A percentile compares a stretch with the other conserved stretches of the same genome.
These are phyloP conservation scores for Aspergillus nanangensis DNA, from an alignment of 495 filamentous ascomycete genomes.

Conservation along the genomic window DNA sequence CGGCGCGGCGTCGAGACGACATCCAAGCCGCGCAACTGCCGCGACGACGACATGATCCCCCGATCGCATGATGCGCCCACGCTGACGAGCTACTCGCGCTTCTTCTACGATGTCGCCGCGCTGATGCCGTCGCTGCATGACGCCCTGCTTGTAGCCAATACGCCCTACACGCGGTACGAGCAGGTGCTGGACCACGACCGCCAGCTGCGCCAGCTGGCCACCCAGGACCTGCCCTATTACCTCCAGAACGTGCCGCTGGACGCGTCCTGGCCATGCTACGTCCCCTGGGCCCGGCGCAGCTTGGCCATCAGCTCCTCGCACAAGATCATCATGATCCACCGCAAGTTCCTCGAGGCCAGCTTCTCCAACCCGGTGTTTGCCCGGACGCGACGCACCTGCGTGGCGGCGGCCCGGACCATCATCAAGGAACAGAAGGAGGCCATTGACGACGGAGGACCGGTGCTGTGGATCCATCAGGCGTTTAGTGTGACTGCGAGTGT, in stretches of 20 bases:
- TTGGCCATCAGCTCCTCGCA: slow-evolving; percentile 34
- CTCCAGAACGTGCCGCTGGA: slow-evolving; percentile 26
- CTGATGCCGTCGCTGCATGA: slow-evolving; percentile 37
- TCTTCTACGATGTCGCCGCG: slow-evolving; percentile 31
- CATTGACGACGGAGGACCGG: slow-evolving; percentile 26
- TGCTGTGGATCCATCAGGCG: slow-evolving; percentile 39
- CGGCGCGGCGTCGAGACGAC: slow-evolving; percentile 26
- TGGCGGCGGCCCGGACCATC: slow-evolving; percentile 34
- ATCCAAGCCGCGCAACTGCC: slow-evolving; percentile 23
- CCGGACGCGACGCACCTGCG: slow-evolving; percentile 33
- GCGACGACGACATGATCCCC: slow-evolving; percentile 26
- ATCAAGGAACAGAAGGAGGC: slow-evolving; percentile 32
- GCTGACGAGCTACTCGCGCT: slow-evolving; percentile 24
- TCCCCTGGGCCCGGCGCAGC: slow-evolving; percentile 29
- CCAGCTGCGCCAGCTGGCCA: slow-evolving; percentile 25
- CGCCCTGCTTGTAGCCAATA: slow-evolving; percentile 21
- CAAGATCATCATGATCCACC: slow-evolving; percentile 46
- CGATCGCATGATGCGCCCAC: slow-evolving; percentile 28
- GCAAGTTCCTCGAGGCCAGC: slow-evolving; percentile 35
- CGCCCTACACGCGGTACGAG: slow-evolving; percentile 32
- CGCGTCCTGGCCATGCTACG: slow-evolving; percentile 33
- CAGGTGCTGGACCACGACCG: slow-evolving; percentile 35
- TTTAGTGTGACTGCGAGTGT: slow-evolving; percentile 27
- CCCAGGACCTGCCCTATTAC: slow-evolving; percentile 20
- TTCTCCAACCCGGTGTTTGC: slow-evolving; percentile 36